Evolutionary conservation across 2,329 filamentous ascomycete species (phyloP).

Genomic region (Magnaporthiopsis rhizophila): DNA sequence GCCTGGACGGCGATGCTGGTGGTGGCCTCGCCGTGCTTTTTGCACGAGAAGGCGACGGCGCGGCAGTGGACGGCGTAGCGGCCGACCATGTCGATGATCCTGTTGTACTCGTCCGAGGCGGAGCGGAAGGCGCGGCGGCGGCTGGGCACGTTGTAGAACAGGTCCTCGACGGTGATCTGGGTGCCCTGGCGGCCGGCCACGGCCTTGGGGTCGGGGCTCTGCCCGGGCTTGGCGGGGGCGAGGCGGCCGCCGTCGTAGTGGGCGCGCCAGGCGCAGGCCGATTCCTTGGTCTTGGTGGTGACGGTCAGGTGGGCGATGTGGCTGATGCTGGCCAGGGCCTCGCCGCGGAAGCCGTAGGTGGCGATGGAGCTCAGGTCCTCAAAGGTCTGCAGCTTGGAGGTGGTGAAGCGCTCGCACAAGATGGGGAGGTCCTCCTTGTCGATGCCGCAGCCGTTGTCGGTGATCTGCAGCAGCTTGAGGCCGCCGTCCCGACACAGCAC

Average conservation of each 20-base stretch:
- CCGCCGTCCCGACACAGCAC: constrained; percentile 92
- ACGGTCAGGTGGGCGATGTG: constrained; percentile 95
- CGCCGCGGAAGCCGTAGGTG: constrained; percentile 96
- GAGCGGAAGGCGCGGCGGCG: constrained; percentile 85
- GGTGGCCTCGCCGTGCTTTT: constrained; percentile 85
- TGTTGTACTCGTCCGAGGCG: constrained; percentile 89
- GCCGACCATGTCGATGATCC: constrained; percentile 91
- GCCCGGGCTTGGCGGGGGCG: constrained; percentile 76
- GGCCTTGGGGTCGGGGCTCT: constrained; percentile 76
- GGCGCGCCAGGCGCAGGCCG: constrained; percentile 82
- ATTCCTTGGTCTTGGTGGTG: constrained; percentile 86
- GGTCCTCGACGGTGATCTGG: constrained; percentile 90
- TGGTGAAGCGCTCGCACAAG: constrained; percentile 92
- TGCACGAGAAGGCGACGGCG: constrained; percentile 91
- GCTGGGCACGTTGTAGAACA: constrained; percentile 94
- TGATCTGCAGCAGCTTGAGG: constrained; percentile 90
- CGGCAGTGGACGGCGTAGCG: constrained; percentile 88
- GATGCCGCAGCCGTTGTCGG: constrained; percentile 94
- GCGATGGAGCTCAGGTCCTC: constrained; percentile 85
- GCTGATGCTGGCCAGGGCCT: constrained; percentile 94
- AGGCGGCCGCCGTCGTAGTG: constrained; percentile 80
- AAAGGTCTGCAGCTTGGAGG: constrained; percentile 88
- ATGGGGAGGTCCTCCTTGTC: constrained; percentile 90
- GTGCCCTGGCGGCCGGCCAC: constrained; percentile 84
- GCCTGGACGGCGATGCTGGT: constrained; percentile 73